Evolutionary conservation across 176 grass and related monocot genomes (phyloP).

Genomic region (Paspalum notatum): DNA sequence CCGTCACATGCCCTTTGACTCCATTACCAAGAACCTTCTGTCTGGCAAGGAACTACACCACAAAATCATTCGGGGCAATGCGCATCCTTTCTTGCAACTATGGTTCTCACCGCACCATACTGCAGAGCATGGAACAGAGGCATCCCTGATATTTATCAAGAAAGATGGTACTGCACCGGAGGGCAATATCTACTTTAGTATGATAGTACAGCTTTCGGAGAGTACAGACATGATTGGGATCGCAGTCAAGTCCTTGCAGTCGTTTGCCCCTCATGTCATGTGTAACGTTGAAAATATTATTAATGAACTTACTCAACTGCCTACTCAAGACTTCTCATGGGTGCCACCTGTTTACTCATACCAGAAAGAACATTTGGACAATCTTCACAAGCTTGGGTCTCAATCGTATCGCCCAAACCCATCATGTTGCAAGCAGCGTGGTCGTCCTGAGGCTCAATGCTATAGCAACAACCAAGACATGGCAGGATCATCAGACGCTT

Average conservation of each 20-base stretch:
- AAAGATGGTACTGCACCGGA: not conserved
- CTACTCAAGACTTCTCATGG: not conserved
- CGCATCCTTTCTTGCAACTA: not conserved
- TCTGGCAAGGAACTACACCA: not conserved
- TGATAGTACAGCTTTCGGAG: not conserved
- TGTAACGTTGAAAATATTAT: not conserved
- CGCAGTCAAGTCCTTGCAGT: not conserved
- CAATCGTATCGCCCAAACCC: not conserved
- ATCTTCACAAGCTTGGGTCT: not conserved
- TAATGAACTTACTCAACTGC: not conserved
- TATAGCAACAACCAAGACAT: not conserved
- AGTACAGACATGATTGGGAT: not conserved
- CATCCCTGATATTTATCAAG: not conserved
- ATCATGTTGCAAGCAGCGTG: not conserved
- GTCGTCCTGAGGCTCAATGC: not conserved
- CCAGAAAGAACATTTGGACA: not conserved
- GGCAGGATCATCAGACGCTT: not conserved
- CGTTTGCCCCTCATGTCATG: not conserved
- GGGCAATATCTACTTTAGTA: not conserved
- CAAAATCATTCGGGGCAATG: not conserved
- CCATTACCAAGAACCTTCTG: slow-evolving; percentile 9
- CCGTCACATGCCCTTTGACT: slow-evolving; percentile 3
- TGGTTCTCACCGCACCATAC: not conserved
- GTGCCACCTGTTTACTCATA: not conserved
- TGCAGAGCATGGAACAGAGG: not conserved